Evolutionary conservation across 352 stramenopile genomes (phyloP).

Genomic region (Phytophthora colocasiae): DNA sequence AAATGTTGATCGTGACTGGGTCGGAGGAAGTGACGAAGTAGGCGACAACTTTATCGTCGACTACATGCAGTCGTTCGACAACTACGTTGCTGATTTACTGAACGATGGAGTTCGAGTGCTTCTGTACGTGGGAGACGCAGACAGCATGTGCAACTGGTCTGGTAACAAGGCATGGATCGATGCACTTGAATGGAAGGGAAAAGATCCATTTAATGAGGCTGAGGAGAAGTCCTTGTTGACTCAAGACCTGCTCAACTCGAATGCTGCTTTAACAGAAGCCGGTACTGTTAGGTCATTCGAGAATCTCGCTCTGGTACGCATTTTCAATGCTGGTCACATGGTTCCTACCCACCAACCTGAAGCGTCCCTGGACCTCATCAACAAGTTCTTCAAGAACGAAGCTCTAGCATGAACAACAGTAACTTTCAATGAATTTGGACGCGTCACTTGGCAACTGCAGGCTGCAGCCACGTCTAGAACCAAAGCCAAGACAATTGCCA

Average conservation of each 20-base stretch:
- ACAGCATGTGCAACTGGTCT: constrained; percentile 97
- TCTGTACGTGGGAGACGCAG: constrained; percentile 95
- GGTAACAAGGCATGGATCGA: constrained; percentile 95
- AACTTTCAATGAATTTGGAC: too few species aligned
- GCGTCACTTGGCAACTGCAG: too few species aligned
- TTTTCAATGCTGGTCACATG: constrained; percentile 69
- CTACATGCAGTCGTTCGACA: constrained; percentile 83
- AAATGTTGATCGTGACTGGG: constrained; percentile 35
- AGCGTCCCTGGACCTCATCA: constrained; percentile 55
- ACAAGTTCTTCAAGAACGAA: constrained; percentile 63
- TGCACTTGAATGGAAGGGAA: constrained; percentile 90
- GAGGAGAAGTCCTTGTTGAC: constrained; percentile 38
- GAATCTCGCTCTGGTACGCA: constrained; percentile 54
- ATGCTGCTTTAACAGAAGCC: constrained; percentile 5
- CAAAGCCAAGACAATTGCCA: constrained; percentile 13
- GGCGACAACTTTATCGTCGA: constrained; percentile 88
- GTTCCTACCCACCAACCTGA: constrained; percentile 59
- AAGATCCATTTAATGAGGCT: constrained; percentile 77
- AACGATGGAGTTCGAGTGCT: constrained; percentile 71
- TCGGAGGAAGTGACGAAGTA: constrained; percentile 75
- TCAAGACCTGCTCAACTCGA: constrained; percentile 27
- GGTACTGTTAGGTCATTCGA: constrained; percentile 46
- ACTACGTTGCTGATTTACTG: constrained; percentile 86
- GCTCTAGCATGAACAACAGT: constrained; percentile 9
- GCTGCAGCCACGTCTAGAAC: too few species aligned